Percentiles rank a stretch among this genome's conserved stretches.
Evolutionary conservation across 2,329 filamentous ascomycete genomes (phyloP).

Genomic region (Coniella vitis): DNA sequence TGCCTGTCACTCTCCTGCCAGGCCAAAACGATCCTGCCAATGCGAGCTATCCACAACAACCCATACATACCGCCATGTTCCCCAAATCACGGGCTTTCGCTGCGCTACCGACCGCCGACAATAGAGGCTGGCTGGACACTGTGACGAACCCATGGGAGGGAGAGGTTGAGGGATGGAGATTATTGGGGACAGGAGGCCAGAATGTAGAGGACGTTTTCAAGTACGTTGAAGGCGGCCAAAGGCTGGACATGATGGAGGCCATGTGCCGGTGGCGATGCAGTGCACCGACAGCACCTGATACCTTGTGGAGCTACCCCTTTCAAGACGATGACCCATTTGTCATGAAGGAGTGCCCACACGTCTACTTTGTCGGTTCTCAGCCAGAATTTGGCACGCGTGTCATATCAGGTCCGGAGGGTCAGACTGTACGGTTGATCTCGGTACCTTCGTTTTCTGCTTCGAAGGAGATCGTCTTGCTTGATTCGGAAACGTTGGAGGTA

Average conservation of each 20-base stretch:
- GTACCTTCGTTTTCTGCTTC: slow-evolving; percentile 77
- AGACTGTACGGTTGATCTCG: slow-evolving; percentile 70
- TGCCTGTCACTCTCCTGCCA: slow-evolving; percentile 84
- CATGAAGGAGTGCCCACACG: slow-evolving; percentile 74
- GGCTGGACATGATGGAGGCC: slow-evolving; percentile 85
- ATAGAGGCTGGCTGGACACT: slow-evolving; percentile 72
- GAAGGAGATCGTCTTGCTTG: slow-evolving; percentile 74
- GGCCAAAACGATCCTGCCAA: slow-evolving; percentile 83
- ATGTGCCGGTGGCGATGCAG: slow-evolving; percentile 88
- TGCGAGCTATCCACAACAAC: slow-evolving; percentile 83
- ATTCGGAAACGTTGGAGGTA: slow-evolving; percentile 77
- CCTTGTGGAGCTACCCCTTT: slow-evolving; percentile 93
- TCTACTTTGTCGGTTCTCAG: slow-evolving; percentile 87
- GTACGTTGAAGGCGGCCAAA: slow-evolving; percentile 72
- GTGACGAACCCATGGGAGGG: slow-evolving; percentile 93
- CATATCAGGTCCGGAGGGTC: slow-evolving; percentile 59
- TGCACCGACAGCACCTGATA: slow-evolving; percentile 93
- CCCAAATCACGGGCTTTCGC: slow-evolving; percentile 66
- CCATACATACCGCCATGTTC: slow-evolving; percentile 89
- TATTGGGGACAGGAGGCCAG: slow-evolving; percentile 84
- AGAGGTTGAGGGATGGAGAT: slow-evolving; percentile 81
- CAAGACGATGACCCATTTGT: slow-evolving; percentile 91
- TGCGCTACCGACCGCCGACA: slow-evolving; percentile 33
- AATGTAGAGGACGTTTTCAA: slow-evolving; percentile 91
- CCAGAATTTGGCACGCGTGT: slow-evolving; percentile 67